Conservation (phyloP, 1,284 basidiomycete genomes). For the Ustilago nuda region DNA sequence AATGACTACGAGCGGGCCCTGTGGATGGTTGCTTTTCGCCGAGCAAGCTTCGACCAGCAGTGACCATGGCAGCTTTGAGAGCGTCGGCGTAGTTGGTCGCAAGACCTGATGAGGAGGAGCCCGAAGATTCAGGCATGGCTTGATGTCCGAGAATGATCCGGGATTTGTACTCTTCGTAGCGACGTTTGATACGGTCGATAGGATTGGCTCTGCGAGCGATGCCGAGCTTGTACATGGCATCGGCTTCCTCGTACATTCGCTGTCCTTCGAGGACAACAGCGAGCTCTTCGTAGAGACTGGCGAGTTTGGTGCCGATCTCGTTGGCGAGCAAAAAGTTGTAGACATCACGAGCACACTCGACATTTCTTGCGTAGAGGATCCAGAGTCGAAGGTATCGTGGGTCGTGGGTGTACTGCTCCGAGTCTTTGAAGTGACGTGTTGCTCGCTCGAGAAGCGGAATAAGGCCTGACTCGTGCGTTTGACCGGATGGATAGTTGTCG, state of each 20-base stretch:
- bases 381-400: conserved; percentile 88
- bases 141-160: conserved; percentile 55
- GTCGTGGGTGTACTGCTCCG: conserved; percentile 84
- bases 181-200: conserved; percentile 83
- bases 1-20: conserved; percentile 44
- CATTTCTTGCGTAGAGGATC: conserved; percentile 76
- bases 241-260: conserved; percentile 77
- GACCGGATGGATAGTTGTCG: conserved; percentile 75
- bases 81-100: conserved; percentile 51
- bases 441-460: conserved; percentile 81
- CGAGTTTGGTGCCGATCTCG: conserved; percentile 82
- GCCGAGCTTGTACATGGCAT: conserved; percentile 84
- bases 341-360: conserved; percentile 63
- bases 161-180: conserved; percentile 85
- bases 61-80: conserved; percentile 60
- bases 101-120: conserved; percentile 10
- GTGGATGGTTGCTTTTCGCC: conserved; percentile 48
- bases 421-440: conserved; percentile 81
- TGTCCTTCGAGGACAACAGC: conserved; percentile 79
- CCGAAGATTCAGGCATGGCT: conserved; percentile 19
- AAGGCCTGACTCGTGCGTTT: conserved; percentile 74
- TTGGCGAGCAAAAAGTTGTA: conserved; percentile 78
- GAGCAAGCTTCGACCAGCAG: conserved; percentile 61
- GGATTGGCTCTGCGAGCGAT: conserved; percentile 85
- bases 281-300: conserved; percentile 86